A percentile compares a stretch with the other conserved stretches of the same genome.
Conservation (phyloP, 768 basidiomycete species). For the Kwoniella europaea region DNA sequence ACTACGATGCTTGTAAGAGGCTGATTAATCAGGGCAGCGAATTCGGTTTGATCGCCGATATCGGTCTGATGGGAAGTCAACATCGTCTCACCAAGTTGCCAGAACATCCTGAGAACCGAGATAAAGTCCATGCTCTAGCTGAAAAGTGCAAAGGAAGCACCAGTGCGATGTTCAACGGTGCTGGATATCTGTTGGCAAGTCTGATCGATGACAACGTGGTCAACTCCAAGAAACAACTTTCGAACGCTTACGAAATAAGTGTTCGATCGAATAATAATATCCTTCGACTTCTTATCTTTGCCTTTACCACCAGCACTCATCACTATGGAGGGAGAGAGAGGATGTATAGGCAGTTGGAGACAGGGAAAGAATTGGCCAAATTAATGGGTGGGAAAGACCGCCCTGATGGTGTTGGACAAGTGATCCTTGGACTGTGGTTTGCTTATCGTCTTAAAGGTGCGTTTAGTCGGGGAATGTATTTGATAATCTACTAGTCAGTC, state of each 20-base stretch:
- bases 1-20: slow-evolving; percentile 30
- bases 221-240: slow-evolving; percentile 43
- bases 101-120: slow-evolving; percentile 14
- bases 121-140: slow-evolving; percentile 18
- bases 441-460: slow-evolving; percentile 40
- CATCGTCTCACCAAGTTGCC: slow-evolving; percentile 5
- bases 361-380: slow-evolving; percentile 36
- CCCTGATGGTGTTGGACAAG: slow-evolving; percentile 44
- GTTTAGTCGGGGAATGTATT: background rate
- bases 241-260: slow-evolving; percentile 41
- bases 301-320: slow-evolving; percentile 46
- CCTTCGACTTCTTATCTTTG: slow-evolving; percentile 43
- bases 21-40: slow-evolving; percentile 35
- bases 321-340: slow-evolving; percentile 38
- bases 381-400: slow-evolving; percentile 46
- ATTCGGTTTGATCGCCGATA: slow-evolving; percentile 36
- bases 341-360: slow-evolving; percentile 43
- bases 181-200: slow-evolving; percentile 38
- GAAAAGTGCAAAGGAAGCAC: slow-evolving; percentile 31
- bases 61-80: slow-evolving; percentile 29
- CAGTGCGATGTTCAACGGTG: slow-evolving; percentile 32
- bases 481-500: background rate
- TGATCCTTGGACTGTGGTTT: slow-evolving; percentile 45
- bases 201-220: slow-evolving; percentile 37
- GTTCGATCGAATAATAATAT: slow-evolving; percentile 37